These are phyloP conservation scores for Diaporthe vaccinii DNA, from an alignment of 2,329 filamentous ascomycete species.

Conservation along the genomic window DNA sequence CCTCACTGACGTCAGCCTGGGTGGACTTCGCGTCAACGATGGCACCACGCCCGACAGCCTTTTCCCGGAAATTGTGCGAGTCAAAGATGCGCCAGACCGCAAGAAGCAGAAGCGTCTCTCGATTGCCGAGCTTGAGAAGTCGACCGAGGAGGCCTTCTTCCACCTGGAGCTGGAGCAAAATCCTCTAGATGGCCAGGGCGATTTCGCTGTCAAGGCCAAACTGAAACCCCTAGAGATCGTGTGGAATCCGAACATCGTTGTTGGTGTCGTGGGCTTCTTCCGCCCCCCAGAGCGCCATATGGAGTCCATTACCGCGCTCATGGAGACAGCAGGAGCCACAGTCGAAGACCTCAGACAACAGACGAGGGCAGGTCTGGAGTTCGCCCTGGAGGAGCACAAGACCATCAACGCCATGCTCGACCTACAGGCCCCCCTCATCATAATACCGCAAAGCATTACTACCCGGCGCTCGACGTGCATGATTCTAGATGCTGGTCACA, in stretches of 20 bases:
- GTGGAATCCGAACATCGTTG: slow-evolving; percentile 94
- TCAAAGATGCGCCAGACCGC: slow-evolving; percentile 83
- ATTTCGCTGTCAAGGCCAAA: slow-evolving; percentile 90
- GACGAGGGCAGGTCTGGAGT: slow-evolving; percentile 94
- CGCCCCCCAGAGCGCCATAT: slow-evolving; percentile 96
- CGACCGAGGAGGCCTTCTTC: slow-evolving; percentile 82
- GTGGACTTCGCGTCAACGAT: slow-evolving; percentile 93
- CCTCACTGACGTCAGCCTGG: slow-evolving; percentile 88
- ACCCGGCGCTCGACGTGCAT: slow-evolving; percentile 85
- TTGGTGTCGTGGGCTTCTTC: slow-evolving; percentile 95
- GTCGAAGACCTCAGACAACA: slow-evolving; percentile 96
- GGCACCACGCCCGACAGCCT: slow-evolving; percentile 92
- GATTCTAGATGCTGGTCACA: slow-evolving; percentile 96
- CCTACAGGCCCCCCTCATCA: slow-evolving; percentile 94
- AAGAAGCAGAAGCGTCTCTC: slow-evolving; percentile 63
- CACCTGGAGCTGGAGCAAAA: slow-evolving; percentile 94
- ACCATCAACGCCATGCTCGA: slow-evolving; percentile 97
- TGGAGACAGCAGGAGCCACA: slow-evolving; percentile 95
- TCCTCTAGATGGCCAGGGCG: slow-evolving; percentile 90
- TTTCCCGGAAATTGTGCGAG: slow-evolving; percentile 94
- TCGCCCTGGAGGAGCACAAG: slow-evolving; percentile 97
- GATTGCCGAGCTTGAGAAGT: slow-evolving; percentile 65
- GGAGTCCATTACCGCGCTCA: slow-evolving; percentile 95
- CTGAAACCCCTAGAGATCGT: slow-evolving; percentile 96
- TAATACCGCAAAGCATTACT: slow-evolving; percentile 93